phyloP scores from a whole-genome alignment of 2,329 filamentous ascomycete genomes.

The Penicillium sumatraense region DNA sequence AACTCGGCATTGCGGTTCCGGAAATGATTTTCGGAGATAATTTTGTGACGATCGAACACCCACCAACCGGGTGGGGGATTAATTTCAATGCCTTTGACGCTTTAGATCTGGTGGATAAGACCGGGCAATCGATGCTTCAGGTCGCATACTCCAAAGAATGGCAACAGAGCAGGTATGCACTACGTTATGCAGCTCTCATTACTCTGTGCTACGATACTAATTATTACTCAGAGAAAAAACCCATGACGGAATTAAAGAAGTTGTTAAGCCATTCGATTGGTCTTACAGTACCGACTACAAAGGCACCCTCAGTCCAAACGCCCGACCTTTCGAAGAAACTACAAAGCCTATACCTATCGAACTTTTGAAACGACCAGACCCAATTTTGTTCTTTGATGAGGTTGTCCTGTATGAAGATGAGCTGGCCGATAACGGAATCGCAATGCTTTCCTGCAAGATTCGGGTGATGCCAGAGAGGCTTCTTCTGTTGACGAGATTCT shows the following conservation, averaged over 20 bases:
- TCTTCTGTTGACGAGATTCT: slow-evolving; percentile 82
- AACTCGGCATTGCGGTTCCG: slow-evolving; percentile 82
- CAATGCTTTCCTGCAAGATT: slow-evolving; percentile 85
- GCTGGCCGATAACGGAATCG: slow-evolving; percentile 95
- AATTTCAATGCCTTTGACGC: slow-evolving; percentile 85
- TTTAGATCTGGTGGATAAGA: slow-evolving; percentile 91
- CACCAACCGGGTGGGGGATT: slow-evolving; percentile 75
- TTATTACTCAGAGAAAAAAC: slow-evolving; percentile 67
- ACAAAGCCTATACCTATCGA: slow-evolving; percentile 76
- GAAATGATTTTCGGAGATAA: slow-evolving; percentile 99
- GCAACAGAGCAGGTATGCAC: slow-evolving; percentile 67
- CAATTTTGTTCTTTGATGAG: slow-evolving; percentile 95
- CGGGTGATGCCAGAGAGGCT: slow-evolving; percentile 90
- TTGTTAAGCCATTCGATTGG: slow-evolving; percentile 97
- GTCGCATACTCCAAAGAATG: slow-evolving; percentile 92
- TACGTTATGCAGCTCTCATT: neutral
- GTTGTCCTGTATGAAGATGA: slow-evolving; percentile 97
- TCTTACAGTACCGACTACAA: slow-evolving; percentile 90
- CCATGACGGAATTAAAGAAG: slow-evolving; percentile 84
- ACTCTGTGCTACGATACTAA: neutral
- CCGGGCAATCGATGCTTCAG: slow-evolving; percentile 84
- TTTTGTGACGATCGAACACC: slow-evolving; percentile 73
- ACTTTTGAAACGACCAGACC: slow-evolving; percentile 84
- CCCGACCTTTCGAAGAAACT: slow-evolving; percentile 48
- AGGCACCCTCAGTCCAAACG: slow-evolving; percentile 63